phyloP scores from a whole-genome alignment of 495 filamentous ascomycete genomes.

The Glonium stellatum region DNA sequence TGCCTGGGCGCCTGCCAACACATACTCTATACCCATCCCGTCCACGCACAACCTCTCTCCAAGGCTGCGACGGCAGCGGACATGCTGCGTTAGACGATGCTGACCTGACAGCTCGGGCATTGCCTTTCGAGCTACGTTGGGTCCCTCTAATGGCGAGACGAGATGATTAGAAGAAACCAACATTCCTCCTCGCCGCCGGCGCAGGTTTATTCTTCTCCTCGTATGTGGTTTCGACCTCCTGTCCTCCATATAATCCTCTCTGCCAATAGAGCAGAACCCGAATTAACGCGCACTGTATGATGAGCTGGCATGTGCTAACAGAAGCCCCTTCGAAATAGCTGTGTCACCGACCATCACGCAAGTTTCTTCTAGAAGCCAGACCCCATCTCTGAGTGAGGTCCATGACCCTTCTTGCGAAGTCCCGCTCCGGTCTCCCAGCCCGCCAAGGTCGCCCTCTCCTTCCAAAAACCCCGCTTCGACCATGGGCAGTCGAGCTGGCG shows the following conservation, averaged over 20 bases:
- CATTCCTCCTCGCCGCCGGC: slow-evolving; percentile 29
- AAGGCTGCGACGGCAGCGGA: slow-evolving; percentile 6
- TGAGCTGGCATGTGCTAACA: slow-evolving; percentile 27
- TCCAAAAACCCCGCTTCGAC: slow-evolving; percentile 12
- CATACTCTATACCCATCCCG: not conserved
- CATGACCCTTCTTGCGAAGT: slow-evolving; percentile 20
- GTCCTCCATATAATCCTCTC: not conserved
- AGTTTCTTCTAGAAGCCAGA: slow-evolving; percentile 28
- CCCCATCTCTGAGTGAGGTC: slow-evolving; percentile 22
- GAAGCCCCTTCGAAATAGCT: slow-evolving; percentile 13
- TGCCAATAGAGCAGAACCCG: slow-evolving; percentile 18
- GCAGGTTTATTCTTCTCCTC: slow-evolving; percentile 21
- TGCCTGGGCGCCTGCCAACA: slow-evolving; percentile 3
- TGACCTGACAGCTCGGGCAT: slow-evolving; percentile 1
- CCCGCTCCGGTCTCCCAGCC: slow-evolving; percentile 24
- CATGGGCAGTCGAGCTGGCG: slow-evolving; percentile 31
- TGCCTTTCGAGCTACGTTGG: slow-evolving; percentile 1
- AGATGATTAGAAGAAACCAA: slow-evolving; percentile 23
- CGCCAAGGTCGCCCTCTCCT: slow-evolving; percentile 29
- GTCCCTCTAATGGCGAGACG: slow-evolving; percentile 23
- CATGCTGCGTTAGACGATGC: slow-evolving; percentile 22
- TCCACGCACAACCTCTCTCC: slow-evolving; percentile 7
- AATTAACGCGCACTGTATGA: slow-evolving; percentile 29
- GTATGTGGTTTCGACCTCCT: slow-evolving; percentile 17
- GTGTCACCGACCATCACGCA: slow-evolving; percentile 30